phyloP scores from a whole-genome alignment of 768 basidiomycete genomes.

The Tylopilus plumbeoviolaceoides region DNA sequence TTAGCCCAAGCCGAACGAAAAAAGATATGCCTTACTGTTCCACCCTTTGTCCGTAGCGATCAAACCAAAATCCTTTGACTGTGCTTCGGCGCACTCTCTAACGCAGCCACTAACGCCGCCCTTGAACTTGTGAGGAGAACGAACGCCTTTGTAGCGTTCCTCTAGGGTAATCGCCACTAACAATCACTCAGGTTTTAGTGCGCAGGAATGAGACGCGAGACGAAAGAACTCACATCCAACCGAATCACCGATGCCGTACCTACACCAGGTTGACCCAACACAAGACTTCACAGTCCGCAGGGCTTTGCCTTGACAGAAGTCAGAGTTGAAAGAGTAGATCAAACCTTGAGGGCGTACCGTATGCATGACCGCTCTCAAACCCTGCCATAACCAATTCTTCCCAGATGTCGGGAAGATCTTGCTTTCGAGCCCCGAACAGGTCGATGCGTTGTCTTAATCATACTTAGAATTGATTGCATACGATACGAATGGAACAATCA shows the following conservation, averaged over 20 bases:
- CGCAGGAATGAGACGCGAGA: not conserved
- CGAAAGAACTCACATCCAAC: slow-evolving; percentile 42
- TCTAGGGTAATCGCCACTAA: slow-evolving; percentile 67
- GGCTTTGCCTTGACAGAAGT: slow-evolving; percentile 32
- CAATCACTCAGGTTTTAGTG: not conserved
- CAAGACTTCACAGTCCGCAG: slow-evolving; percentile 76
- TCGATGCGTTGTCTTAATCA: slow-evolving; percentile 54
- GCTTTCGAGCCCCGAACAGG: slow-evolving; percentile 66
- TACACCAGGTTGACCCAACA: slow-evolving; percentile 69
- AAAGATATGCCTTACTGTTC: slow-evolving; percentile 44
- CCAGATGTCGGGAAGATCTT: slow-evolving; percentile 67
- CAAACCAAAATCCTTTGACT: slow-evolving; percentile 69
- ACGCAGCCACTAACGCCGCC: slow-evolving; percentile 74
- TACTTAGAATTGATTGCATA: not conserved
- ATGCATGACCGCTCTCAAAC: slow-evolving; percentile 75
- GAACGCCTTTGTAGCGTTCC: slow-evolving; percentile 66
- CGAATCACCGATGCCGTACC: slow-evolving; percentile 71
- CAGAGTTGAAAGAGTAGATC: not conserved
- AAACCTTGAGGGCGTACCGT: slow-evolving; percentile 42
- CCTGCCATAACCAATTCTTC: slow-evolving; percentile 59
- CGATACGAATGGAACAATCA: not conserved
- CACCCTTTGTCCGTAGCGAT: slow-evolving; percentile 81
- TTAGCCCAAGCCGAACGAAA: not conserved
- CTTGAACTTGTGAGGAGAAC: slow-evolving; percentile 71
- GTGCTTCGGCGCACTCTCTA: slow-evolving; percentile 76